Evolutionary conservation across 306 rosid genomes (phyloP).

Genomic region (peach (Prunus persica)): Prunus_persica_NCBIv2 NC_034016.1:19603001-19603500

Average conservation of each 20-base stretch:
- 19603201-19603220: too few species aligned
- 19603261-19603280: neutral
- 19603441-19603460: slow-evolving; percentile 1
- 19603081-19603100: neutral
- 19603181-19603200: neutral
- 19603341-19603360: slow-evolving; percentile 5
- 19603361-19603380: neutral
- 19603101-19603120: neutral
- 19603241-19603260: neutral
- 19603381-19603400: neutral
- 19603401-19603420: neutral
- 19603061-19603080: neutral
- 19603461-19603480: neutral
- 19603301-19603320: neutral
- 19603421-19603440: neutral
- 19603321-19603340: neutral
- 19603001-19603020: neutral
- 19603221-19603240: too few species aligned
- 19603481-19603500: too few species aligned
- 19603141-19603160: neutral
- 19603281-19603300: neutral
- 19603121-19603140: neutral
- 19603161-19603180: neutral
- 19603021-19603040: neutral
- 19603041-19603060: neutral